Percentiles rank a stretch among this genome's conserved stretches.
Conservation (phyloP, 75 land plant genomes). For the Ceratopteris richardii region DNA sequence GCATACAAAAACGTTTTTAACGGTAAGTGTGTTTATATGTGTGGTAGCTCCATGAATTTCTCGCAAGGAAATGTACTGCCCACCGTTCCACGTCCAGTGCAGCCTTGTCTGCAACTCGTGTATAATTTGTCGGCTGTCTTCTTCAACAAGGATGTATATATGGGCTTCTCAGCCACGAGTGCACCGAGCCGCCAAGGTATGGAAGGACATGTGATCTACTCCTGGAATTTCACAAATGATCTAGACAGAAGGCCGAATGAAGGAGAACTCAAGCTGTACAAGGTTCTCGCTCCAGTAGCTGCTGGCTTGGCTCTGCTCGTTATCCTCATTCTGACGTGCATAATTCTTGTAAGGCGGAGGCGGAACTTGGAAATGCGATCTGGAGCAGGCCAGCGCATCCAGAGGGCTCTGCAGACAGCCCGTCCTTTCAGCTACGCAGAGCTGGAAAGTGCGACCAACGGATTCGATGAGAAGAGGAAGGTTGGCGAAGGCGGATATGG, state of each 20-base stretch:
- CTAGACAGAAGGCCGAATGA: neutral
- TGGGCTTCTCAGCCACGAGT: neutral
- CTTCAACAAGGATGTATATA: neutral
- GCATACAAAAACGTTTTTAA: too few relatives aligned
- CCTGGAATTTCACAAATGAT: neutral
- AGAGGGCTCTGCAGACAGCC: neutral
- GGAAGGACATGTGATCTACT: neutral
- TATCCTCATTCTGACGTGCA: neutral
- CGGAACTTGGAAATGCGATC: neutral
- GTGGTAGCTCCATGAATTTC: too few relatives aligned
- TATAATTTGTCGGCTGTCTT: slow-evolving; percentile 2
- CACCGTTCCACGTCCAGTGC: too few relatives aligned
- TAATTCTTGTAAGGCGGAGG: neutral
- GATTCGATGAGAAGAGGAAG: slow-evolving; percentile 1
- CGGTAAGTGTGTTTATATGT: too few relatives aligned
- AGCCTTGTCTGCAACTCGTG: neutral
- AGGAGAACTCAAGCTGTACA: neutral
- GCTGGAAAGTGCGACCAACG: neutral
- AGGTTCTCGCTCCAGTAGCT: neutral
- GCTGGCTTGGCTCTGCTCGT: neutral
- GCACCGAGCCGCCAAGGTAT: neutral
- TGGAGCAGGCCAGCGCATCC: neutral
- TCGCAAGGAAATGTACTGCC: too few relatives aligned
- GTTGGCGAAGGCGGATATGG: slow-evolving; percentile 2
- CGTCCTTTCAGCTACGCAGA: slow-evolving; percentile 7